Percentiles rank a stretch among this genome's conserved stretches.
These are phyloP conservation scores for Isabelozyma rhagii DNA, from an alignment of 805 yeast genomes.

Conservation along the genomic window DNA sequence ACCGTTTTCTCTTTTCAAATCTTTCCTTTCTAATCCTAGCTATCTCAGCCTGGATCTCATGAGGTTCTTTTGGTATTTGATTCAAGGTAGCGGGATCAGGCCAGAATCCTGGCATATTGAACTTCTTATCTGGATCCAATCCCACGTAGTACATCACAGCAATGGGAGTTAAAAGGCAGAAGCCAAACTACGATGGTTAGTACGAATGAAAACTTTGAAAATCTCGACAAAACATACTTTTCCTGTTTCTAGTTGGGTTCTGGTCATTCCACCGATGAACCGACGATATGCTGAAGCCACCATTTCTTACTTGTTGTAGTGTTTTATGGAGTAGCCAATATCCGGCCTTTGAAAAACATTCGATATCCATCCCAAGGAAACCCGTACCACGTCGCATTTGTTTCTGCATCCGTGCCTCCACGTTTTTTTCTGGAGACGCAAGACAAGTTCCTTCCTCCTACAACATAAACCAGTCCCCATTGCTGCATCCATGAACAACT, in stretches of 20 bases:
- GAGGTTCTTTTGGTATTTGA: constrained; percentile 88
- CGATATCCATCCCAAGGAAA: neutral
- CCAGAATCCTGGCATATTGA: constrained; percentile 93
- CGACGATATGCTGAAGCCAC: constrained; percentile 19
- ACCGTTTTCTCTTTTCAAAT: constrained; percentile 63
- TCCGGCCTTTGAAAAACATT: neutral
- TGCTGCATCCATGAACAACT: constrained; percentile 1
- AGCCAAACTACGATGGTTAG: constrained; percentile 56
- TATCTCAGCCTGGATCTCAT: constrained; percentile 85
- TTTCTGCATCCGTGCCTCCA: neutral
- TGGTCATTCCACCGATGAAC: constrained; percentile 33
- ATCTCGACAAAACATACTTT: constrained; percentile 29
- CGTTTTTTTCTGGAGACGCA: neutral
- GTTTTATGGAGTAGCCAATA: neutral
- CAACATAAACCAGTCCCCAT: no score
- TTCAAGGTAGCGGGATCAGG: constrained; percentile 93
- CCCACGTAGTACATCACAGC: constrained; percentile 94
- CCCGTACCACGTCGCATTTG: neutral
- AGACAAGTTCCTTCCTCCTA: neutral
- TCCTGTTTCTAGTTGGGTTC: constrained; percentile 43
- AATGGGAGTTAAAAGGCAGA: constrained; percentile 82
- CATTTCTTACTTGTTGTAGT: neutral
- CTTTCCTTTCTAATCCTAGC: constrained; percentile 82
- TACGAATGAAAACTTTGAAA: neutral
- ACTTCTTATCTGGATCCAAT: constrained; percentile 80